Percentiles rank a stretch among this genome's conserved stretches.
Conservation (phyloP, 1,284 basidiomycete species). For the Microbotryomycetes sp. region DNA sequence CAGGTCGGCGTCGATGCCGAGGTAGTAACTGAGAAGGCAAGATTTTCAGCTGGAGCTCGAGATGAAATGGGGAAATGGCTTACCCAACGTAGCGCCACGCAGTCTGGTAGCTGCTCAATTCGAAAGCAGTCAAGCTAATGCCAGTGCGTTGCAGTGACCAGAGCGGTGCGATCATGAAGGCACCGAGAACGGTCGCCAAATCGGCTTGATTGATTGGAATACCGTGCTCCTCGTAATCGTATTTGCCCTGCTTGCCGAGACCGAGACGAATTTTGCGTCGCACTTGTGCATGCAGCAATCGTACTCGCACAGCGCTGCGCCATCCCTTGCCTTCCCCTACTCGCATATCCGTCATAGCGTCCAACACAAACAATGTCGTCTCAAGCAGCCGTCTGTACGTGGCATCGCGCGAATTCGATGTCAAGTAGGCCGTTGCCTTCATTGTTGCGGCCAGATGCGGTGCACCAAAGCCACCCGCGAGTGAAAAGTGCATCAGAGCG, state of each 20-base stretch:
- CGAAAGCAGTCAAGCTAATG: conserved; percentile 13
- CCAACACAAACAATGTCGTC: conserved; percentile 27
- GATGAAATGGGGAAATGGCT: neutral
- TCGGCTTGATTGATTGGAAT: conserved; percentile 36
- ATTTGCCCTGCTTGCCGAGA: conserved; percentile 23
- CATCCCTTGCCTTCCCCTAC: conserved; percentile 26
- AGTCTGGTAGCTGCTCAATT: conserved; percentile 26
- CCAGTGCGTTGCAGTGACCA: conserved; percentile 32
- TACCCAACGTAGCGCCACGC: conserved; percentile 35
- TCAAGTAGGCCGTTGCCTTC: conserved; percentile 35
- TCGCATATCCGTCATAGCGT: conserved; percentile 35
- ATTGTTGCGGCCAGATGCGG: conserved; percentile 25
- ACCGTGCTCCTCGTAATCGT: conserved; percentile 27
- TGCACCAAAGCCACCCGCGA: conserved; percentile 32
- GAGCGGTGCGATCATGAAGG: conserved; percentile 34
- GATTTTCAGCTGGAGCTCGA: too few species aligned
- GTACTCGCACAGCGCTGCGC: conserved; percentile 30
- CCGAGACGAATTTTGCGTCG: conserved; percentile 23
- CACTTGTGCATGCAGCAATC: conserved; percentile 35
- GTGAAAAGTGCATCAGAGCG: conserved; percentile 33
- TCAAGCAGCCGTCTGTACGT: conserved; percentile 35
- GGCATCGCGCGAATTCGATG: conserved; percentile 28
- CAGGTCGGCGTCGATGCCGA: conserved; percentile 31
- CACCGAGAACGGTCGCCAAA: conserved; percentile 32
- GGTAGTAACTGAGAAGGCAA: conserved; percentile 32